Percentiles rank a stretch among this genome's conserved stretches.
phyloP scores from a whole-genome alignment of 305 asterid genomes.

The Fraxinus floribunda region DNA sequence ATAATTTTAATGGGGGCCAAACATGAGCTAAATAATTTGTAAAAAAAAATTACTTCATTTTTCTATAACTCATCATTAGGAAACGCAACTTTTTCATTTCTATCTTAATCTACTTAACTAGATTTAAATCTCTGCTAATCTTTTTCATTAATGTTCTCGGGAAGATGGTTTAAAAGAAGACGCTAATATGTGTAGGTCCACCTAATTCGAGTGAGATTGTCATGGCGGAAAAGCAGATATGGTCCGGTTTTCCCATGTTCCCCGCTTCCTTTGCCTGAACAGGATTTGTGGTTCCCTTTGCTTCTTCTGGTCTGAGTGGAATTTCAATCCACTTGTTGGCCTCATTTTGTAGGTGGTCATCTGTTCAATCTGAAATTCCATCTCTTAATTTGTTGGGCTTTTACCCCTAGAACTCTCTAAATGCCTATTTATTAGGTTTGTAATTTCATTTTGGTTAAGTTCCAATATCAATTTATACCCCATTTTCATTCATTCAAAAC shows the following conservation, averaged over 20 bases:
- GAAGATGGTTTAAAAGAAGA: neutral
- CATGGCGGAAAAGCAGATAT: neutral
- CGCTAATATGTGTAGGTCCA: neutral
- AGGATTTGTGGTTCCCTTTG: neutral
- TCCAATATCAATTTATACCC: neutral
- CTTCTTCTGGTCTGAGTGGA: neutral
- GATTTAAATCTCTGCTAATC: neutral
- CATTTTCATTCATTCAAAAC: neutral
- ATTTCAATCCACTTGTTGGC: neutral
- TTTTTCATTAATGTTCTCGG: neutral
- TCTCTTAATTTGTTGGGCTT: neutral
- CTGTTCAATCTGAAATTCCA: neutral
- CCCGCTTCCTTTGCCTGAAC: neutral
- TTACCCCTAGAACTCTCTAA: neutral
- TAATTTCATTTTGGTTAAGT: neutral
- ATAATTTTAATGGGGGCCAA: neutral
- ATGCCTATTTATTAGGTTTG: slow-evolving; percentile 1
- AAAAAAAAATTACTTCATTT: neutral
- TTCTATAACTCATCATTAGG: neutral
- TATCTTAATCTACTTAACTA: neutral
- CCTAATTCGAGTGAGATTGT: neutral
- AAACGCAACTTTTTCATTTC: neutral
- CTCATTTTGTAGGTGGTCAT: neutral
- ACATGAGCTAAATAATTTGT: neutral
- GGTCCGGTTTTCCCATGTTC: neutral